Evolutionary conservation across 2,329 filamentous ascomycete species (phyloP).

Genomic region (Phialophora verrucosa): DNA sequence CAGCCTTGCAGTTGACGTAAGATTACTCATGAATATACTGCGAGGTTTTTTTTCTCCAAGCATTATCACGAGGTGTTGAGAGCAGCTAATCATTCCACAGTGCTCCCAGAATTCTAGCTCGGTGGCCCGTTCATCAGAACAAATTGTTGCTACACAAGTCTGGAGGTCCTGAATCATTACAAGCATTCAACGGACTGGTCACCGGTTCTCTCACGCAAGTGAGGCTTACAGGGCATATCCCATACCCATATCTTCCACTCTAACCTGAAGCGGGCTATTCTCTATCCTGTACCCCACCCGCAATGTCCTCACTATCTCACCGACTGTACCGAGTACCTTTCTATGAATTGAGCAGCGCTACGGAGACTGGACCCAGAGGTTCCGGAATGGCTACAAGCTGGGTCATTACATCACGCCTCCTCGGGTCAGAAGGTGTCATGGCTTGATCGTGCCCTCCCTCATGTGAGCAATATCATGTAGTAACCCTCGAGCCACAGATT

Average conservation of each 20-base stretch:
- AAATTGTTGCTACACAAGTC: neutral
- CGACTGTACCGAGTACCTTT: neutral
- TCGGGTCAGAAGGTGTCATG: too few species aligned
- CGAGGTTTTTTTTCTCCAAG: too few species aligned
- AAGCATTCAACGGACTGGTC: too few species aligned
- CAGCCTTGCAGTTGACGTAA: constrained; percentile 9
- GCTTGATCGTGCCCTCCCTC: neutral
- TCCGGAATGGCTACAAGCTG: too few species aligned
- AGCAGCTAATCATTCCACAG: neutral
- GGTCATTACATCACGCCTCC: neutral
- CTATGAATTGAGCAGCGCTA: neutral
- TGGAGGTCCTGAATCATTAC: neutral
- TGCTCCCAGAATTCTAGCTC: too few species aligned
- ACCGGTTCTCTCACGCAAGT: neutral
- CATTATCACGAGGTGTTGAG: neutral
- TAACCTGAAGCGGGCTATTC: neutral
- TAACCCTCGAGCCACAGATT: neutral
- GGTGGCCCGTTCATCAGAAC: too few species aligned
- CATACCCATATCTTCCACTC: neutral
- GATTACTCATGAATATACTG: neutral
- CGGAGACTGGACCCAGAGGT: neutral
- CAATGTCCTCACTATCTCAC: neutral
- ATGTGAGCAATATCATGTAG: neutral
- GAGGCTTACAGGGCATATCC: neutral
- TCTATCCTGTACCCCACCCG: neutral